phyloP scores from a whole-genome alignment of 768 basidiomycete genomes.

The Fomitopsis serialis region DNA sequence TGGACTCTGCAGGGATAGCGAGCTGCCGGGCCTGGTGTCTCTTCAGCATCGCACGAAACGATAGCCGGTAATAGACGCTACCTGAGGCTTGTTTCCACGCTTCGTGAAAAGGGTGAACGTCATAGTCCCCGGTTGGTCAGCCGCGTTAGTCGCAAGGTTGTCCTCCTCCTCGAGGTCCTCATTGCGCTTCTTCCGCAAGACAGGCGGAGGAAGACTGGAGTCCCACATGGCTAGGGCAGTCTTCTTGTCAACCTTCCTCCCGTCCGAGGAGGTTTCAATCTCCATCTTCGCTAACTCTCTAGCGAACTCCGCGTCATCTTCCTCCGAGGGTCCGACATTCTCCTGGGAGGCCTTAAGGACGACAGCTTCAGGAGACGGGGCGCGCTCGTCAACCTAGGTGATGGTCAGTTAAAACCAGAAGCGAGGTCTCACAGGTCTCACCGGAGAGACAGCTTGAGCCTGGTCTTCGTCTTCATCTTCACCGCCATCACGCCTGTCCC shows the following conservation, averaged over 20 bases:
- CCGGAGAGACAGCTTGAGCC: slow-evolving; percentile 46
- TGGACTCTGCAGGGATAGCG: slow-evolving; percentile 81
- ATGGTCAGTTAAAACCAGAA: background rate
- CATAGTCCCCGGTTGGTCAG: slow-evolving; percentile 51
- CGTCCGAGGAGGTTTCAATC: slow-evolving; percentile 78
- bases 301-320: slow-evolving; percentile 90
- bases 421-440: slow-evolving; percentile 25
- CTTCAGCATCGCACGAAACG: background rate
- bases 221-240: slow-evolving; percentile 87
- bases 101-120: slow-evolving; percentile 91
- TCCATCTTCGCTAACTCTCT: slow-evolving; percentile 95
- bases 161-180: slow-evolving; percentile 56
- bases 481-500: slow-evolving; percentile 35
- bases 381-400: slow-evolving; percentile 54
- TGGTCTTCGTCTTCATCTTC: slow-evolving; percentile 70
- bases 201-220: slow-evolving; percentile 68
- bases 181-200: slow-evolving; percentile 56
- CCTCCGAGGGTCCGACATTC: slow-evolving; percentile 75
- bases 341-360: slow-evolving; percentile 71
- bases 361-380: slow-evolving; percentile 79
- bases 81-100: slow-evolving; percentile 90
- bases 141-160: slow-evolving; percentile 26
- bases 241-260: slow-evolving; percentile 84
- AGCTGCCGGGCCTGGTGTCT: slow-evolving; percentile 68
- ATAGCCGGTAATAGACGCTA: slow-evolving; percentile 23